These are phyloP conservation scores for Prinsepia uniflora DNA, from an alignment of 306 rosid genomes.

Conservation along the genomic window DNA sequence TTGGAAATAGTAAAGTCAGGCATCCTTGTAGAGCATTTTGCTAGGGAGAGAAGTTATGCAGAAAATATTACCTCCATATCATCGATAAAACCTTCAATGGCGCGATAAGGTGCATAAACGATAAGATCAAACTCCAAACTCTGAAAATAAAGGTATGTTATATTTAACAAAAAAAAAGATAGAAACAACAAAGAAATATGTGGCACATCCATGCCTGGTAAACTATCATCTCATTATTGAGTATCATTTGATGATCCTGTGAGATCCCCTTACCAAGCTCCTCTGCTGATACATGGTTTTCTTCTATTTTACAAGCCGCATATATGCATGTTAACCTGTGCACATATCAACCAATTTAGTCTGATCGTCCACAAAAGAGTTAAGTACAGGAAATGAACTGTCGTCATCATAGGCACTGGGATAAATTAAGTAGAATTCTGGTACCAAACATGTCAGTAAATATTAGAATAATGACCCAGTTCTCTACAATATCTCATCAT, in stretches of 20 bases:
- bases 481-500: neutral
- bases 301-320: slow-evolving; percentile 98
- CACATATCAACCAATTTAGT: neutral
- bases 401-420: neutral
- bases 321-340: slow-evolving; percentile 96
- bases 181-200: slow-evolving; percentile 27
- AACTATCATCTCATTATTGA: slow-evolving; percentile 96
- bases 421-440: neutral
- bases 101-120: slow-evolving; percentile 86
- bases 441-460: neutral
- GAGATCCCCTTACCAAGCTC: slow-evolving; percentile 99
- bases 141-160: slow-evolving; percentile 38
- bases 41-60: neutral
- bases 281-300: slow-evolving; percentile 98
- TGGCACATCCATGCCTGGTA: slow-evolving; percentile 91
- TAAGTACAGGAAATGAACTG: neutral
- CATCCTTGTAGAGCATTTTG: slow-evolving; percentile 1
- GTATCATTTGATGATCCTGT: slow-evolving; percentile 99
- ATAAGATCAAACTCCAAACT: slow-evolving; percentile 93
- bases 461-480: neutral
- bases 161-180: neutral
- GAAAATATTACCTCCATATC: slow-evolving; percentile 62
- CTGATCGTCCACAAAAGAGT: neutral
- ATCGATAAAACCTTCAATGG: slow-evolving; percentile 67
- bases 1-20: neutral